Conservation (phyloP, 2,329 filamentous ascomycete species). For the Fusarium bulbicola region DNA sequence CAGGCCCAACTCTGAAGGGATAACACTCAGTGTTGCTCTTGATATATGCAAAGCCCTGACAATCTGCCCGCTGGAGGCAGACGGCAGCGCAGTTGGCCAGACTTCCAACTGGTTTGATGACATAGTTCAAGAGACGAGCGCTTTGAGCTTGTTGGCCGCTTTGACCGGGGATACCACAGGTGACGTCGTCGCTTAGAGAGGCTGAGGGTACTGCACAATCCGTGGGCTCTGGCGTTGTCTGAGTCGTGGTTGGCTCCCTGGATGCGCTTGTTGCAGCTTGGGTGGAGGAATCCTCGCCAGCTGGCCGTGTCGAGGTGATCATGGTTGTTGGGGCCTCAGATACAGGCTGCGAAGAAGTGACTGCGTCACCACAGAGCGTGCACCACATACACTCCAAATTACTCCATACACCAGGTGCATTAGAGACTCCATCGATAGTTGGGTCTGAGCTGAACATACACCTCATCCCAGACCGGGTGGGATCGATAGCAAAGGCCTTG, state of each 20-base stretch:
- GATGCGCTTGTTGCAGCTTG: background rate
- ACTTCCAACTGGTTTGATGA: constrained; percentile 29
- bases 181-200: constrained; percentile 18
- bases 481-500: constrained; percentile 23
- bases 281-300: background rate
- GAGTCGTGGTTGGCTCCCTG: background rate
- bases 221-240: background rate
- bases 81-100: constrained; percentile 18
- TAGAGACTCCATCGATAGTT: background rate
- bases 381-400: constrained; percentile 23
- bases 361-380: background rate
- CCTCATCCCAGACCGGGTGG: background rate
- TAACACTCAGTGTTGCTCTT: constrained; percentile 20
- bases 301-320: constrained; percentile 20
- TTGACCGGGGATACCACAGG: constrained; percentile 25
- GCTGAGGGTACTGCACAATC: constrained; percentile 14
- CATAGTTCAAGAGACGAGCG: constrained; percentile 4
- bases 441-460: constrained; percentile 19
- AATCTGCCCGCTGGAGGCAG: constrained; percentile 24
- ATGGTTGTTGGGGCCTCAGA: constrained; percentile 6
- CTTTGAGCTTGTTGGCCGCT: constrained; percentile 27
- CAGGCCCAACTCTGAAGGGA: constrained; percentile 12
- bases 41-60: constrained; percentile 23
- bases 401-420: constrained; percentile 3
- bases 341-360: background rate